Percentiles rank a stretch among this genome's conserved stretches.
phyloP scores from a whole-genome alignment of 371 early-diverging fungal genomes.

The Mortierella sp. region DNA sequence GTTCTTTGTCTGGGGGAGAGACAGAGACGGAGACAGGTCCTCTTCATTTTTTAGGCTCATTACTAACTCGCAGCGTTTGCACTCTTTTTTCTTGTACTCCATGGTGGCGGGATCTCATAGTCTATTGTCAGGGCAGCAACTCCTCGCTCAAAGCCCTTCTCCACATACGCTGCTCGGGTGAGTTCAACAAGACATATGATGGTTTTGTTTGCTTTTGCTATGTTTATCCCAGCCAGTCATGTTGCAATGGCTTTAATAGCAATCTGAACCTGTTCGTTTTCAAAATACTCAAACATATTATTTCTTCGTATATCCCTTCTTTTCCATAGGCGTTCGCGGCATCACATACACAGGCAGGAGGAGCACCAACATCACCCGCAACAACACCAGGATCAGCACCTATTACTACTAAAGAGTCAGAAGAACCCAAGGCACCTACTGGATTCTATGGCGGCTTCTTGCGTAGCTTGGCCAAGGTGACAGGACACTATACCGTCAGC shows the following conservation, averaged over 20 bases:
- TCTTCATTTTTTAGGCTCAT: neutral
- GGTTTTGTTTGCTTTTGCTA: neutral
- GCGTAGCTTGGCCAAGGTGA: conserved; percentile 61
- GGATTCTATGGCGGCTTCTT: conserved; percentile 48
- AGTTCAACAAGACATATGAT: neutral
- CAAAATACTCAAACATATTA: neutral
- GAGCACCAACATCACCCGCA: conserved; percentile 17
- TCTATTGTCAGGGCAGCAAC: conserved; percentile 16
- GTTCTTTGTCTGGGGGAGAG: neutral
- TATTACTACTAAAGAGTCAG: conserved; percentile 2
- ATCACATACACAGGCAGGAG: conserved; percentile 32
- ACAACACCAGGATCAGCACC: conserved; percentile 23
- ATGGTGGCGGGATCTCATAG: conserved; percentile 9
- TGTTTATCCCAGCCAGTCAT: neutral
- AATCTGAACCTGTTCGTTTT: neutral
- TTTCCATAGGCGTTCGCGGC: conserved; percentile 38
- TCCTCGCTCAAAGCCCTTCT: conserved; percentile 23
- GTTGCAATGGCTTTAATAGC: neutral
- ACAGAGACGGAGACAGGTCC: neutral
- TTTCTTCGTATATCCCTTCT: neutral
- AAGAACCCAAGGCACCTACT: conserved; percentile 8
- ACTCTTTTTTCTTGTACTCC: neutral
- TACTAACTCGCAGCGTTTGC: neutral
- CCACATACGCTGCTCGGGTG: conserved; percentile 32
- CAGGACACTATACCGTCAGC: conserved; percentile 70